Conservation (phyloP, 2,329 filamentous ascomycete genomes). For the Pseudogymnoascus sp. region DNA sequence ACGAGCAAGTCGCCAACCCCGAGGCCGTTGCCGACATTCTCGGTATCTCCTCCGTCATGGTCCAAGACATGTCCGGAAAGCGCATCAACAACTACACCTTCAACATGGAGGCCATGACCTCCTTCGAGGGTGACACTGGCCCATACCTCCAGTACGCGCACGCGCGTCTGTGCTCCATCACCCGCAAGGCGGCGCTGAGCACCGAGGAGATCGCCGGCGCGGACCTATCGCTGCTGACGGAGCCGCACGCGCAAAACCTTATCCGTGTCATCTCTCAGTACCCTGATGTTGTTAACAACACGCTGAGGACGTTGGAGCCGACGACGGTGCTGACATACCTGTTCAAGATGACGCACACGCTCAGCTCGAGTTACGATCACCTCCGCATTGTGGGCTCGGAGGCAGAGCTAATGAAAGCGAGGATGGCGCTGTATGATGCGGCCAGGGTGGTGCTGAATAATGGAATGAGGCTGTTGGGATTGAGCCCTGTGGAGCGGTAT, state of each 20-base stretch:
- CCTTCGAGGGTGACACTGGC: constrained; percentile 77
- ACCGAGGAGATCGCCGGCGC: constrained; percentile 52
- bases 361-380: constrained; percentile 75
- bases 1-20: constrained; percentile 79
- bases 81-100: constrained; percentile 63
- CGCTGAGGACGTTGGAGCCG: constrained; percentile 73
- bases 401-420: constrained; percentile 57
- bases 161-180: constrained; percentile 59
- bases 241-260: constrained; percentile 64
- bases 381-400: constrained; percentile 76
- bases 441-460: constrained; percentile 70
- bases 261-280: constrained; percentile 72
- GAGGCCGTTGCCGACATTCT: constrained; percentile 75
- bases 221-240: constrained; percentile 59
- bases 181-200: constrained; percentile 44
- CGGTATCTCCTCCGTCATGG: constrained; percentile 93
- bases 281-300: constrained; percentile 78
- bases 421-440: constrained; percentile 70
- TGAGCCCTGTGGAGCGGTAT: constrained; percentile 63
- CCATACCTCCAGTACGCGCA: constrained; percentile 81
- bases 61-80: constrained; percentile 96
- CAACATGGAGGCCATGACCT: constrained; percentile 74
- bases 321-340: constrained; percentile 60
- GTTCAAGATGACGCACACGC: constrained; percentile 76
- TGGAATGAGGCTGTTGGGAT: constrained; percentile 72